phyloP scores from a whole-genome alignment of 306 rosid species.

The Cyamopsis tetragonoloba region DNA sequence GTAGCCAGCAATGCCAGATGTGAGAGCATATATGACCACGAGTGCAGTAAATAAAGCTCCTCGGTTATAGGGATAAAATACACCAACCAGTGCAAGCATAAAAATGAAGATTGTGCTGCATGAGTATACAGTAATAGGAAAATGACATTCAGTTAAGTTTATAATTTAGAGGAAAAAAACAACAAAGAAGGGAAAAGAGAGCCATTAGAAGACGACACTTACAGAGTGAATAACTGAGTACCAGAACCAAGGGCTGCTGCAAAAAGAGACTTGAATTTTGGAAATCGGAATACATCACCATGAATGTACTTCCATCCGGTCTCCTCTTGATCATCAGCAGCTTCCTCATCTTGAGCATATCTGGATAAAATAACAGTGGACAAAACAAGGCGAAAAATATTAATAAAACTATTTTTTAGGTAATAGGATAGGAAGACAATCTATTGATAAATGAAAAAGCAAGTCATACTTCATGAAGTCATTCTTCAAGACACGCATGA shows the following conservation, averaged over 20 bases:
- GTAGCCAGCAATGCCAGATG: conserved; percentile 95
- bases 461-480: conserved; percentile 91
- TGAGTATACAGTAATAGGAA: conserved; percentile 21
- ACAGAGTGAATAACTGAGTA: conserved; percentile 90
- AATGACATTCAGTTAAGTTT: conserved; percentile 8
- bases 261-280: conserved; percentile 74
- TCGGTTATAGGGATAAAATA: conserved; percentile 92
- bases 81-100: conserved; percentile 90
- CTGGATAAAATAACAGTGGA: conserved; percentile 32
- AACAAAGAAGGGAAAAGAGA: neutral
- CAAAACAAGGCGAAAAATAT: neutral
- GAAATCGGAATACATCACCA: conserved; percentile 95
- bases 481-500: conserved; percentile 96
- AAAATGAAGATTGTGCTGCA: conserved; percentile 90
- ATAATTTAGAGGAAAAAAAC: neutral
- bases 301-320: conserved; percentile 98
- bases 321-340: conserved; percentile 98
- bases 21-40: conserved; percentile 92
- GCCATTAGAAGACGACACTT: conserved; percentile 38
- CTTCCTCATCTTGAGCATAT: conserved; percentile 98
- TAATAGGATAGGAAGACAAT: conserved; percentile 1
- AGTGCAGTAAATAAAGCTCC: conserved; percentile 95
- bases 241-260: conserved; percentile 98
- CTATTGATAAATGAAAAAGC: neutral
- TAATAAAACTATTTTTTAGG: neutral